Evolutionary conservation across 768 basidiomycete species (phyloP), one percentile per base, ranked within the genome.

Genomic region (Trametes coccinea): DNA sequence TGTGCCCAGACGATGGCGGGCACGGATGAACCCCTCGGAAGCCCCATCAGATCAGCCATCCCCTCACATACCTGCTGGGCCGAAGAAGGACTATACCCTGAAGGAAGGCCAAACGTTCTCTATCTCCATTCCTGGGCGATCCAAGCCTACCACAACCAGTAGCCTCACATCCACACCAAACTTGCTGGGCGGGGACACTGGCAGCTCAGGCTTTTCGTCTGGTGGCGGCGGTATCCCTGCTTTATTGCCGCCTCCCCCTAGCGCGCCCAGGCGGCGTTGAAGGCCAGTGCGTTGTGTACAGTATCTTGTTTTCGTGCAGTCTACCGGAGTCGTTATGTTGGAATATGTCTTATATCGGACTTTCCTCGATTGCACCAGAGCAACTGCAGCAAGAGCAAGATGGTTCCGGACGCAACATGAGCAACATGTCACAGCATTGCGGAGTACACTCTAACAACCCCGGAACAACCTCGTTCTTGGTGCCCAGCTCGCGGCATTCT

Each of bases 31-130:
- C 63, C 84, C 83, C 16, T 72, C 76, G 4, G 73, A 78, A 5
- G 70, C 78, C 8, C 76, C 78, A 6, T 64, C 78, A 5, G 75
- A 77, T 16, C 76, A 75, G 59, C 71, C 82, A 1, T 88, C 90
- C n/a, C 86, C 90, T 8, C 83, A 88, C 65, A 66, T 90, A 58
- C 88, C 93, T 11, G 62, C 81, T 8, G 92, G 89, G 9, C 92
- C 93, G 2, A 94, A 93, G 79, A 92, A 93, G 74, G 95, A 98
- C 67, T 97, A 94, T 74, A 90, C 90, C 41, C 76, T 98, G 67
- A 97, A 96, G 73, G 93, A 94, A 67, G 95, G 95, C 8, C 92
- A 98, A 72, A 97, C 95, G 0, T 95, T 98, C 73, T 88, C 89
- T 4, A 96, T 98, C 65, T 78, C 84, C 37, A 92, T 97, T 61